Conservation (phyloP, 192 early-diverging fungal genomes). For the Rhizoclosmatium sp. region DNA sequence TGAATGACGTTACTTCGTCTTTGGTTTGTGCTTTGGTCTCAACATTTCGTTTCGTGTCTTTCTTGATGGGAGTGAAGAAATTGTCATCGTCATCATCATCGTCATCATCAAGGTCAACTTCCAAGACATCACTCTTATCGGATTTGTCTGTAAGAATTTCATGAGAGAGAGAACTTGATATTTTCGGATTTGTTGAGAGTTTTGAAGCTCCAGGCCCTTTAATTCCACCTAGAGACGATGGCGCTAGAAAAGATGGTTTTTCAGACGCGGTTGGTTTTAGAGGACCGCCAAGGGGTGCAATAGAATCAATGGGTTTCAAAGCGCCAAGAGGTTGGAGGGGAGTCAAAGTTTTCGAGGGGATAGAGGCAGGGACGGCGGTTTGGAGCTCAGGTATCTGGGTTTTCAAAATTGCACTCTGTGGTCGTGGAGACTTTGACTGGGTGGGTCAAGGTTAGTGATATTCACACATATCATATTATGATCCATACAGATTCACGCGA, state of each 20-base stretch:
- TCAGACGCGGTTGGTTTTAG: conserved; percentile 1
- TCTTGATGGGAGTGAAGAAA: conserved; percentile 23
- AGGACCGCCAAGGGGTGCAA: neutral
- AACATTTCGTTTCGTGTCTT: neutral
- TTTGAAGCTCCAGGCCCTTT: neutral
- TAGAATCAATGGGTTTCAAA: neutral
- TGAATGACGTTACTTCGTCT: neutral
- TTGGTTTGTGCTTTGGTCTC: neutral
- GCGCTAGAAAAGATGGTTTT: neutral
- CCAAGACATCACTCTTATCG: neutral
- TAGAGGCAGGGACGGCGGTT: neutral
- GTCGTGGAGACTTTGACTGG: conserved; percentile 10
- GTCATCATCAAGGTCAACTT: conserved; percentile 24
- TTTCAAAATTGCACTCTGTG: neutral
- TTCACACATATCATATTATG: no score
- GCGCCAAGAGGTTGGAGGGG: conserved; percentile 11
- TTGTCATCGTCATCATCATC: conserved; percentile 26
- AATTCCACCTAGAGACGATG: conserved; percentile 1
- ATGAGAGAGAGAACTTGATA: neutral
- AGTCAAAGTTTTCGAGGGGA: conserved; percentile 9
- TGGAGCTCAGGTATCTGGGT: neutral
- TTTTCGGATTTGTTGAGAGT: conserved; percentile 1
- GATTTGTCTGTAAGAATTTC: neutral
- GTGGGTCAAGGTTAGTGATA: neutral
- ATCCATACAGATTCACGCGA: neutral